These are phyloP conservation scores for Diaporthe humulicola DNA, from an alignment of 2,329 filamentous ascomycete genomes.

Conservation along the genomic window DNA sequence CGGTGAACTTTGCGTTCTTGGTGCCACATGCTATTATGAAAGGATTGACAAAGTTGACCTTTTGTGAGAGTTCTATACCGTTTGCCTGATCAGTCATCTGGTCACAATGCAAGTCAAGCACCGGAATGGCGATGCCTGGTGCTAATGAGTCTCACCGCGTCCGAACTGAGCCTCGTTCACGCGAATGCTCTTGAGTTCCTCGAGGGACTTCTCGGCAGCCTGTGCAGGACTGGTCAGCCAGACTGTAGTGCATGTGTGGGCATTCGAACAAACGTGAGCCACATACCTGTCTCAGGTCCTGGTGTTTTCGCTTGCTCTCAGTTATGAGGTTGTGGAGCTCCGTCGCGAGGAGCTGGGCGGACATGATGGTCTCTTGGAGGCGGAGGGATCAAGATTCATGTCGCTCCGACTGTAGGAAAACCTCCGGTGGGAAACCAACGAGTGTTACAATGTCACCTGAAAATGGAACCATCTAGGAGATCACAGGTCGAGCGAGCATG, in stretches of 20 bases:
- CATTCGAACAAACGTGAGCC: slow-evolving; percentile 45
- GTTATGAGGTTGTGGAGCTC: slow-evolving; percentile 93
- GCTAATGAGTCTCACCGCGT: slow-evolving; percentile 34
- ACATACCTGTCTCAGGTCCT: slow-evolving; percentile 83
- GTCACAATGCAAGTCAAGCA: slow-evolving; percentile 35
- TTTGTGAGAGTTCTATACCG: slow-evolving; percentile 81
- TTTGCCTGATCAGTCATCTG: slow-evolving; percentile 30
- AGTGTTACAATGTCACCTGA: slow-evolving; percentile 2
- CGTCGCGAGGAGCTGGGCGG: slow-evolving; percentile 87
- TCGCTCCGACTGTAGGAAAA: slow-evolving; percentile 1
- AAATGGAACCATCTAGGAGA: neutral
- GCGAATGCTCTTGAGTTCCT: slow-evolving; percentile 84
- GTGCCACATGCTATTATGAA: slow-evolving; percentile 94
- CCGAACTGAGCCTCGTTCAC: slow-evolving; percentile 80
- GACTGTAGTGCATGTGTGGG: neutral
- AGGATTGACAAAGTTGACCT: slow-evolving; percentile 87
- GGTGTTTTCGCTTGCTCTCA: slow-evolving; percentile 95
- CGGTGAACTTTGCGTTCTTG: slow-evolving; percentile 90
- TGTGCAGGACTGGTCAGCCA: slow-evolving; percentile 50
- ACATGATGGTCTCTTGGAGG: slow-evolving; percentile 72
- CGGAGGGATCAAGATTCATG: slow-evolving; percentile 27
- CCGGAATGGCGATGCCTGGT: slow-evolving; percentile 49
- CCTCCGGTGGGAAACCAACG: neutral
- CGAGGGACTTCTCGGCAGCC: slow-evolving; percentile 94
- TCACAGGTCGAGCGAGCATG: slow-evolving; percentile 6